Percentiles rank a stretch among this genome's conserved stretches.
Evolutionary conservation across 768 basidiomycete species (phyloP).

Genomic region (Suillus alpinus): DNA sequence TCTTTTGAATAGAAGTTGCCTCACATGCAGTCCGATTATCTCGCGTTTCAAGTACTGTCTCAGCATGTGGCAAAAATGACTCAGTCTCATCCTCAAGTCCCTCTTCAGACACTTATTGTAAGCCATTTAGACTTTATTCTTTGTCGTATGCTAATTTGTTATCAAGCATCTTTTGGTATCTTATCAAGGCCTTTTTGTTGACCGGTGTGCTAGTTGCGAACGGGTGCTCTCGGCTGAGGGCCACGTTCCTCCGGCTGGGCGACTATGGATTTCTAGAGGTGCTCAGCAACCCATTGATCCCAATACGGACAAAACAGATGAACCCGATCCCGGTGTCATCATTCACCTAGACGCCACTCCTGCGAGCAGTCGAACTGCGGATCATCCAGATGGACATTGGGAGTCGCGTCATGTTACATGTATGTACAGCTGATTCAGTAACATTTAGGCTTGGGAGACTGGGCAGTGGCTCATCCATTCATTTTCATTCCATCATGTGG

Average conservation of each 20-base stretch:
- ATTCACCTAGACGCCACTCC: not conserved
- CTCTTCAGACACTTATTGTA: slow-evolving; percentile 55
- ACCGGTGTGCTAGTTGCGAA: slow-evolving; percentile 56
- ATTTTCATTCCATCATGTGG: not conserved
- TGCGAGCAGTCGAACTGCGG: slow-evolving; percentile 2
- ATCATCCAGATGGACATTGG: slow-evolving; percentile 39
- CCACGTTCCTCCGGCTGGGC: slow-evolving; percentile 69
- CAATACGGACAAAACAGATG: not conserved
- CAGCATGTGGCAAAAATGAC: slow-evolving; percentile 65
- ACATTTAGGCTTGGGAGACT: not conserved
- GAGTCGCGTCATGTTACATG: slow-evolving; percentile 51
- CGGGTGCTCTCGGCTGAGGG: slow-evolving; percentile 69
- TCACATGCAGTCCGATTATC: slow-evolving; percentile 67
- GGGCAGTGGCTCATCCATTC: not conserved
- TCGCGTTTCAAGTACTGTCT: slow-evolving; percentile 61
- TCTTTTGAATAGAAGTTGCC: slow-evolving; percentile 49
- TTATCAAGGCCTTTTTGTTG: slow-evolving; percentile 62
- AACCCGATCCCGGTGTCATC: not conserved
- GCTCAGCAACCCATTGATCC: not conserved
- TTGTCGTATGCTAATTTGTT: not conserved
- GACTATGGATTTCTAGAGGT: slow-evolving; percentile 43
- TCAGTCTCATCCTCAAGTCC: slow-evolving; percentile 48
- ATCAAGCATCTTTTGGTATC: slow-evolving; percentile 48
- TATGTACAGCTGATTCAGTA: slow-evolving; percentile 19
- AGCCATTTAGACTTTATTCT: slow-evolving; percentile 8